phyloP scores from a whole-genome alignment of 2,329 filamentous ascomycete genomes.

The Harringtonia aguacate region DNA sequence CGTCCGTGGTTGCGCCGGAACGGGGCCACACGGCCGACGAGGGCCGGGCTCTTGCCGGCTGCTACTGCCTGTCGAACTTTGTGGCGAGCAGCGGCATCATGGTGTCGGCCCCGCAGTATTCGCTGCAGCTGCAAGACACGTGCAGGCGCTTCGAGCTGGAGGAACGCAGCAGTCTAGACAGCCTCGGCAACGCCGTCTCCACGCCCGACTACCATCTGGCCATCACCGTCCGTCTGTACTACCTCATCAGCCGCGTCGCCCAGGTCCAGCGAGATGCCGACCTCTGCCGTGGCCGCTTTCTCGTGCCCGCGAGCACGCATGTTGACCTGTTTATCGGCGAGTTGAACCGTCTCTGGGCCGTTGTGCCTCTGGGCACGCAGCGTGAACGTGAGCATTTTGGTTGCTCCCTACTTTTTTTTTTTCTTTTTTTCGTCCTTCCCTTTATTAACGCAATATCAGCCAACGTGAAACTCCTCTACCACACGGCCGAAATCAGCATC shows the following conservation, averaged over 20 bases:
- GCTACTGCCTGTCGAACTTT: constrained; percentile 28
- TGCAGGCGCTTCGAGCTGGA: constrained; percentile 1
- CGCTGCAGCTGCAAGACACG: constrained; percentile 11
- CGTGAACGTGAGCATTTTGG: constrained; percentile 4
- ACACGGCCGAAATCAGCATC: constrained; percentile 11
- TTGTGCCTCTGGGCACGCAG: constrained; percentile 3
- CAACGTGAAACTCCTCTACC: constrained; percentile 10
- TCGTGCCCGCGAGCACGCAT: constrained; percentile 4
- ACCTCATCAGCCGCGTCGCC: constrained; percentile 10
- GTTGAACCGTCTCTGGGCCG: constrained; percentile 6
- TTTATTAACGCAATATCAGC: constrained; percentile 3
- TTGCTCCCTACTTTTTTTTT: background rate
- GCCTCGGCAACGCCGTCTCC: no score
- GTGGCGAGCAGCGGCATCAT: constrained; percentile 7
- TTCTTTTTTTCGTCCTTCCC: background rate
- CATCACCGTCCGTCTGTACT: constrained; percentile 10
- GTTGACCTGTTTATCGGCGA: constrained; percentile 8
- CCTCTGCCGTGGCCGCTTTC: constrained; percentile 5
- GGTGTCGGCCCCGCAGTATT: constrained; percentile 34
- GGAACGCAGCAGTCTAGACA: background rate
- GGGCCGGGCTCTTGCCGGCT: constrained; percentile 29
- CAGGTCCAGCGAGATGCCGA: constrained; percentile 10
- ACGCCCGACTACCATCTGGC: no score
- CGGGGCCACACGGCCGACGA: constrained; percentile 21
- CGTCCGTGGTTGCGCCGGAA: constrained; percentile 1